phyloP scores from a whole-genome alignment of 2,329 filamentous ascomycete genomes.

The Laburnicola sp. region DNA sequence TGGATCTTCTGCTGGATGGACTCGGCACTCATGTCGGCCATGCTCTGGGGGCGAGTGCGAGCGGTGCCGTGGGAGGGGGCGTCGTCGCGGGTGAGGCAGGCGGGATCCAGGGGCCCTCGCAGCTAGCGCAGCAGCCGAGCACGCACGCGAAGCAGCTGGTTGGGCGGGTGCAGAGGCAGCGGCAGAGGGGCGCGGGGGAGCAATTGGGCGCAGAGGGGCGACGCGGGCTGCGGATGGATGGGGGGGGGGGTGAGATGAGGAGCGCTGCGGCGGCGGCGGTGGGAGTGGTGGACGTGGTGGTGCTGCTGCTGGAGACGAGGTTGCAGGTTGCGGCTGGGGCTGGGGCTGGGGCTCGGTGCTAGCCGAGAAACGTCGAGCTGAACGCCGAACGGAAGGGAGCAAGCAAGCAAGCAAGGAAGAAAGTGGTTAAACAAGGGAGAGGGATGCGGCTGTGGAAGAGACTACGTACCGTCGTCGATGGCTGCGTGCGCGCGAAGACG shows the following conservation, averaged over 20 bases:
- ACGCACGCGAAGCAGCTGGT: conserved; percentile 20
- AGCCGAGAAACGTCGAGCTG: conserved; percentile 36
- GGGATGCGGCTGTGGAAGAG: too few relatives aligned
- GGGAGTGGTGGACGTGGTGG: too few relatives aligned
- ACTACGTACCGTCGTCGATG: too few relatives aligned
- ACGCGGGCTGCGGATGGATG: conserved; percentile 14
- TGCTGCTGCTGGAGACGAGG: conserved; percentile 37
- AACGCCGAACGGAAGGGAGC: neutral
- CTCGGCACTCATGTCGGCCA: conserved; percentile 56
- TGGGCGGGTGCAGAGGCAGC: conserved; percentile 19
- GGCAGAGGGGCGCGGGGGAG: conserved; percentile 29
- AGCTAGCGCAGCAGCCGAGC: conserved; percentile 33
- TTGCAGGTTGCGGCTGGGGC: conserved; percentile 30
- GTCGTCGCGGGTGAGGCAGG: conserved; percentile 20
- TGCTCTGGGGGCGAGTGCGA: conserved; percentile 26
- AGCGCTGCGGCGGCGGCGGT: too few relatives aligned
- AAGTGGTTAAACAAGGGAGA: neutral
- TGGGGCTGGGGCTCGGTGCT: conserved; percentile 30
- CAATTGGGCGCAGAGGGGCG: conserved; percentile 33
- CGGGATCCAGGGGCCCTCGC: conserved; percentile 41
- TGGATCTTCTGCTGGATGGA: conserved; percentile 71
- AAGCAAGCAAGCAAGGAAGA: neutral
- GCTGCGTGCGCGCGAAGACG: too few relatives aligned
- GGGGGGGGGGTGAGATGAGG: conserved; percentile 19
- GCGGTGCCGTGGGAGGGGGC: conserved; percentile 13